Percentiles rank a stretch among this genome's conserved stretches.
Conservation (phyloP, 2,329 filamentous ascomycete genomes). For the Didymella segeticola region DNA sequence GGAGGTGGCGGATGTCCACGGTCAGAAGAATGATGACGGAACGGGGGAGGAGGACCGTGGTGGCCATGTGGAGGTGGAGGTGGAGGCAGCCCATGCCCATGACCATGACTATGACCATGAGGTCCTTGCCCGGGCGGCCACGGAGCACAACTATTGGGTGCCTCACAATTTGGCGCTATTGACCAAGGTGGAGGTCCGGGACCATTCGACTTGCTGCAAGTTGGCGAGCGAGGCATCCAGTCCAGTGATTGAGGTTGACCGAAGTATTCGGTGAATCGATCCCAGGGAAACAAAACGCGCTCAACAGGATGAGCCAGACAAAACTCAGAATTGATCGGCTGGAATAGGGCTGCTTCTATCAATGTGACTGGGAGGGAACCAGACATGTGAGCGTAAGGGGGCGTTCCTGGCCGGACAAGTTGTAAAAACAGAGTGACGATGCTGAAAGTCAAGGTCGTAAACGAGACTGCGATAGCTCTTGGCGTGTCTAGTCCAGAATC, state of each 20-base stretch:
- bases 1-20: not conserved
- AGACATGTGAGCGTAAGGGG: constrained; percentile 28
- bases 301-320: constrained; percentile 25
- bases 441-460: constrained; percentile 15
- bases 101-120: not conserved
- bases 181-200: constrained; percentile 21
- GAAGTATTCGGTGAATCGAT: constrained; percentile 21
- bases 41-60: not conserved
- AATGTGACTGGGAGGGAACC: constrained; percentile 25
- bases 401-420: constrained; percentile 18
- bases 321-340: constrained; percentile 26
- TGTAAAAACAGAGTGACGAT: constrained; percentile 16
- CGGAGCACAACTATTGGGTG: not conserved
- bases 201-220: constrained; percentile 17
- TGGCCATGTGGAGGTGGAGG: not conserved
- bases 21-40: not conserved
- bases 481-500: not conserved
- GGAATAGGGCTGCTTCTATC: constrained; percentile 22
- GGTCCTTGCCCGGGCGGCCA: not conserved
- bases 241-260: constrained; percentile 14
- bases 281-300: constrained; percentile 20
- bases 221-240: constrained; percentile 18
- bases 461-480: constrained; percentile 15
- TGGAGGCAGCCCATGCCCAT: no score
- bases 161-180: constrained; percentile 7